Evolutionary conservation across 2,329 filamentous ascomycete genomes (phyloP).

Genomic region (Diplodia scrobiculata): DNA sequence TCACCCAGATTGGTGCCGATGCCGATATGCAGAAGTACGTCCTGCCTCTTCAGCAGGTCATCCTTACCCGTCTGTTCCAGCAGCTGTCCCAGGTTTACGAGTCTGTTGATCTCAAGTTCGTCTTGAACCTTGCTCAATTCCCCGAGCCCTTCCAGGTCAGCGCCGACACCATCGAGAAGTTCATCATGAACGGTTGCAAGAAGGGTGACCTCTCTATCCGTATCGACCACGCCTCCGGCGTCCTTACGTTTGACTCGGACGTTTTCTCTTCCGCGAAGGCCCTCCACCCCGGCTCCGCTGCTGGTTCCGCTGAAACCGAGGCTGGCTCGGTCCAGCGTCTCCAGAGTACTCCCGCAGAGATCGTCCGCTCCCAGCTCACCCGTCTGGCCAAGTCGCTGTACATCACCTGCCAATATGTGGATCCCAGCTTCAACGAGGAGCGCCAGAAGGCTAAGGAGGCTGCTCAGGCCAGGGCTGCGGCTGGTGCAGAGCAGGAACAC

Average conservation of each 20-base stretch:
- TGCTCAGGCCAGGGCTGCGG: conserved; percentile 78
- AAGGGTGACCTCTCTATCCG: conserved; percentile 97
- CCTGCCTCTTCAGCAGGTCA: conserved; percentile 93
- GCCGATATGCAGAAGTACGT: conserved; percentile 98
- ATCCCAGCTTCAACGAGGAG: conserved; percentile 81
- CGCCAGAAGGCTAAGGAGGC: conserved; percentile 76
- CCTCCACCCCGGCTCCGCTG: conserved; percentile 76
- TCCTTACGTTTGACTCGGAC: conserved; percentile 95
- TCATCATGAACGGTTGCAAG: conserved; percentile 99
- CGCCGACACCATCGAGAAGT: conserved; percentile 92
- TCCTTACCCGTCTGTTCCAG: conserved; percentile 96
- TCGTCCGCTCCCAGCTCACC: conserved; percentile 90
- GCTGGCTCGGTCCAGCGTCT: conserved; percentile 85
- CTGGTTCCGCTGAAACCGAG: conserved; percentile 86
- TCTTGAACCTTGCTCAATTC: conserved; percentile 91
- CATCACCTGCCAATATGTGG: conserved; percentile 93
- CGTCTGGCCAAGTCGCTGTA: conserved; percentile 89
- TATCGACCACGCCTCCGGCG: conserved; percentile 91
- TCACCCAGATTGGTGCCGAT: conserved; percentile 89
- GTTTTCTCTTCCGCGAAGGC: conserved; percentile 97
- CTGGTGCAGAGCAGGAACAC: conserved; percentile 90
- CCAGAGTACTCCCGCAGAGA: conserved; percentile 96
- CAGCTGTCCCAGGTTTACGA: conserved; percentile 99
- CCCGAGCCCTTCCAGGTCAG: conserved; percentile 94
- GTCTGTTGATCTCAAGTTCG: conserved; percentile 91